These are phyloP conservation scores for Miscanthus sacchariflorus DNA, from an alignment of 202 grass and related monocot genomes.

Conservation along the genomic window DNA sequence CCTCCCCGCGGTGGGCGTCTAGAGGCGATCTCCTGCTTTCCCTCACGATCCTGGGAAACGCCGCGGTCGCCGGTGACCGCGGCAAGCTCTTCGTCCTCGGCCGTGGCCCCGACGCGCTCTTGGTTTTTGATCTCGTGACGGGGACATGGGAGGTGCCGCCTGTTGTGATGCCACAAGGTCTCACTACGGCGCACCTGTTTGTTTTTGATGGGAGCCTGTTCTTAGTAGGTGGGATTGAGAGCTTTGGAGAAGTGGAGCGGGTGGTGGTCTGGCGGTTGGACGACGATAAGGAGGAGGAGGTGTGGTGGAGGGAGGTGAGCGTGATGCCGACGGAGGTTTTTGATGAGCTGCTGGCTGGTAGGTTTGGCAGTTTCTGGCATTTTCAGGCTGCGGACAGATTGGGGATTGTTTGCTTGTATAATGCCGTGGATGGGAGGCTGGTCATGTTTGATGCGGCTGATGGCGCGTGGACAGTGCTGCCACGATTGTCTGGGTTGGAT, in stretches of 20 bases:
- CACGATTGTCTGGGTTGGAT: slow-evolving; percentile 32
- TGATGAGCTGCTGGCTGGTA: slow-evolving; percentile 39
- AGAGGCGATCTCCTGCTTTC: slow-evolving; percentile 32
- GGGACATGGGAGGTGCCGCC: slow-evolving; percentile 39
- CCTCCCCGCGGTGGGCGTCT: slow-evolving; percentile 41
- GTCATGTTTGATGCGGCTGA: slow-evolving; percentile 58
- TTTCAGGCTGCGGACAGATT: slow-evolving; percentile 51
- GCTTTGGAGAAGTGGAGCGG: slow-evolving; percentile 28
- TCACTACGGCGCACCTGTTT: slow-evolving; percentile 52
- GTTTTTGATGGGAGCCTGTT: slow-evolving; percentile 44
- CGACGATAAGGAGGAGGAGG: background rate
- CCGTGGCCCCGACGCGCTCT: slow-evolving; percentile 48
- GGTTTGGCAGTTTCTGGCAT: slow-evolving; percentile 47
- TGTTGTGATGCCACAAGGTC: slow-evolving; percentile 45
- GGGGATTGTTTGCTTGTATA: slow-evolving; percentile 68
- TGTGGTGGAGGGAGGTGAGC: slow-evolving; percentile 42
- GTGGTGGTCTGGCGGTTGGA: slow-evolving; percentile 53
- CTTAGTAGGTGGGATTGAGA: slow-evolving; percentile 58
- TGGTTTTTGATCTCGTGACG: slow-evolving; percentile 46
- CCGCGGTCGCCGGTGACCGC: slow-evolving; percentile 23
- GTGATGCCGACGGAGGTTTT: slow-evolving; percentile 51
- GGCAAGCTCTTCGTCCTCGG: slow-evolving; percentile 54
- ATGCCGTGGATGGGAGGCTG: slow-evolving; percentile 41
- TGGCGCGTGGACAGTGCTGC: slow-evolving; percentile 39
- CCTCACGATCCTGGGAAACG: slow-evolving; percentile 49